These are phyloP conservation scores for Talaromyces sp. DNA, from an alignment of 2,329 filamentous ascomycete genomes.

Conservation along the genomic window DNA sequence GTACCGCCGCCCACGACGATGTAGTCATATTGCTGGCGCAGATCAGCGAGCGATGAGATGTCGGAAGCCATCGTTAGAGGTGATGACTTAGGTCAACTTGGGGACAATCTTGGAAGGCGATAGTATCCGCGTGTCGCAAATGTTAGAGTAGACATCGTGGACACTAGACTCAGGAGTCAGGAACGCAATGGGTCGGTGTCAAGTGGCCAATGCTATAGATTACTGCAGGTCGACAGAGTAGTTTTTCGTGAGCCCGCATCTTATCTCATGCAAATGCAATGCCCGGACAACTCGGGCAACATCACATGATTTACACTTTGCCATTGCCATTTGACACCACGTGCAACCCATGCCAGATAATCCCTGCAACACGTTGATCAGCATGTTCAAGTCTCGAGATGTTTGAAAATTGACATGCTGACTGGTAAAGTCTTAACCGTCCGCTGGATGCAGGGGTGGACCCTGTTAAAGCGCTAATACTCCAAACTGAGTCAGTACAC, in stretches of 20 bases:
- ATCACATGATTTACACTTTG: not conserved
- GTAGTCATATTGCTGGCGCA: conserved; percentile 7
- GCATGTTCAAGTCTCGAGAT: too few species aligned
- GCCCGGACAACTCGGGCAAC: not conserved
- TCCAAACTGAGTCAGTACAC: not conserved
- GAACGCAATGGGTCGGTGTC: not conserved
- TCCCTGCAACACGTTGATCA: not conserved
- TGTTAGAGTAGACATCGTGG: not conserved
- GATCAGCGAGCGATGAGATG: conserved; percentile 7
- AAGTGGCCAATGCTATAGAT: not conserved
- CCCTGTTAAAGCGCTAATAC: not conserved
- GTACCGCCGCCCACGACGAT: conserved; percentile 21
- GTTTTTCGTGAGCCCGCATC: not conserved
- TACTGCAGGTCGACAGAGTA: not conserved
- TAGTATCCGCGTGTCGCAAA: not conserved
- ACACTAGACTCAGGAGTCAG: not conserved
- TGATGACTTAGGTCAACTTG: not conserved
- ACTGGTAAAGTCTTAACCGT: not conserved
- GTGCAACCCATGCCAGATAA: not conserved
- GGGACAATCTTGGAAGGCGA: not conserved
- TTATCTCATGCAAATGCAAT: not conserved
- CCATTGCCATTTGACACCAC: not conserved
- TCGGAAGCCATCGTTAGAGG: not conserved
- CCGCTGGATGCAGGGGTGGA: not conserved
- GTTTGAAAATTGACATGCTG: not conserved